phyloP scores from a whole-genome alignment of 2,329 filamentous ascomycete genomes.

The Verticillium isaacii region DNA sequence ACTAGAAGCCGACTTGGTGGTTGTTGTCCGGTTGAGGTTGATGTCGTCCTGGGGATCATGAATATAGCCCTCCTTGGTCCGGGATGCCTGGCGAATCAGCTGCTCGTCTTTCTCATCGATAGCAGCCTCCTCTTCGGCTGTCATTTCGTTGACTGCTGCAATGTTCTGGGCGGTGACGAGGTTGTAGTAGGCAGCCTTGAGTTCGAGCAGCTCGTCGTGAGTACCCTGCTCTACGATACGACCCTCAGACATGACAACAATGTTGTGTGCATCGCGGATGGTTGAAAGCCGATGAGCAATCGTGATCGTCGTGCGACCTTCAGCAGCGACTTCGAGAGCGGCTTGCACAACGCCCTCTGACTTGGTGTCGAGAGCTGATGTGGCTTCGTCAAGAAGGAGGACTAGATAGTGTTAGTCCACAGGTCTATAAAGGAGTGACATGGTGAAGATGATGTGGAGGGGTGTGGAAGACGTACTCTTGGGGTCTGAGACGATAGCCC shows the following conservation, averaged over 20 bases:
- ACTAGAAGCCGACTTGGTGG: conserved; percentile 63
- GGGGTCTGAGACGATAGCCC: conserved; percentile 85
- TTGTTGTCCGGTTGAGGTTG: conserved; percentile 47
- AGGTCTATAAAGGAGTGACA: not conserved
- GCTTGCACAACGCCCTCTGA: conserved; percentile 93
- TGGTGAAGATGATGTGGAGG: not conserved
- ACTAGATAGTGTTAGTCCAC: conserved; percentile 36
- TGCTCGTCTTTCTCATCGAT: conserved; percentile 45
- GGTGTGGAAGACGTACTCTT: conserved; percentile 47
- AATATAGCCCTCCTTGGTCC: conserved; percentile 33
- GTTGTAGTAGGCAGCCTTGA: conserved; percentile 69
- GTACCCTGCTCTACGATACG: conserved; percentile 89
- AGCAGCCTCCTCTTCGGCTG: conserved; percentile 44
- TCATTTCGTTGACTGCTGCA: conserved; percentile 51
- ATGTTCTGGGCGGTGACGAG: conserved; percentile 89
- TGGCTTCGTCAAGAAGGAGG: conserved; percentile 90
- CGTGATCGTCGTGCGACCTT: conserved; percentile 88
- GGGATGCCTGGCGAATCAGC: conserved; percentile 42
- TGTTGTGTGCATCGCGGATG: conserved; percentile 91
- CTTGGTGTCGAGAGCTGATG: conserved; percentile 87
- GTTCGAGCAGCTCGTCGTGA: conserved; percentile 72
- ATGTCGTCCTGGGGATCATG: conserved; percentile 61
- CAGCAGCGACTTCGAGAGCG: conserved; percentile 78
- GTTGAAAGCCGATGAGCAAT: conserved; percentile 95
- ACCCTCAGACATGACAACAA: conserved; percentile 85